Evolutionary conservation across 129 eudicot genomes (phyloP).

Genomic region (Pseudognaphalium luteoalbum): DNA sequence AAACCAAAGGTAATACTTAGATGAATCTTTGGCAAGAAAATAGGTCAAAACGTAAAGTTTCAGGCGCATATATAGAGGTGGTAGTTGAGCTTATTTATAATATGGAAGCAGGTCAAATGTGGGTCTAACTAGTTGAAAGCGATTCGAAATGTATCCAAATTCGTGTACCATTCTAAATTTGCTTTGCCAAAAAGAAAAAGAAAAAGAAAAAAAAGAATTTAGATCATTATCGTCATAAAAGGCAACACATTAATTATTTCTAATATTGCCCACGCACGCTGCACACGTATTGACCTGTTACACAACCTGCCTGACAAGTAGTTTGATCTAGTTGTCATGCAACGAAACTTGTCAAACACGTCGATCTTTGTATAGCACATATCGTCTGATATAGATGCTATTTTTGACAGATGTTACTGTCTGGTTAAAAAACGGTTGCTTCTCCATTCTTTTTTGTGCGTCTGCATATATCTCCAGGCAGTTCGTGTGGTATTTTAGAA

Average conservation of each 20-base stretch:
- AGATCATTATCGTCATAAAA: neutral
- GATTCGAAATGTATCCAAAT: neutral
- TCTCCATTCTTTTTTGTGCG: neutral
- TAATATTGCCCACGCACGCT: neutral
- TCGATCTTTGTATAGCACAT: neutral
- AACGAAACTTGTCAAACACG: neutral
- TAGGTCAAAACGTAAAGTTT: neutral
- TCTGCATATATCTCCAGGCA: constrained; percentile 14
- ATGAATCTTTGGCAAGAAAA: constrained; percentile 24
- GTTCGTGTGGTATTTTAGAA: neutral
- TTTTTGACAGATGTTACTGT: neutral
- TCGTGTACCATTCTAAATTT: neutral
- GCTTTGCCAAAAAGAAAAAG: neutral
- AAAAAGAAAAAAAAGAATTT: no score
- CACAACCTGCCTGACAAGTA: neutral
- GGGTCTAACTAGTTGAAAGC: neutral
- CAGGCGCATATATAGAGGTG: neutral
- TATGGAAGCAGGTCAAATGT: neutral
- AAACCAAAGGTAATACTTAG: constrained; percentile 14
- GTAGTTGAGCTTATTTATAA: neutral
- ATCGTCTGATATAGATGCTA: neutral
- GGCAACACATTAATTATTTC: neutral
- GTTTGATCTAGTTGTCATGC: neutral
- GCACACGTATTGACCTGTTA: neutral
- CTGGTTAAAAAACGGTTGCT: constrained; percentile 17